Conservation (phyloP, 257 asterid species). For the Jacaranda mimosifolia region DNA sequence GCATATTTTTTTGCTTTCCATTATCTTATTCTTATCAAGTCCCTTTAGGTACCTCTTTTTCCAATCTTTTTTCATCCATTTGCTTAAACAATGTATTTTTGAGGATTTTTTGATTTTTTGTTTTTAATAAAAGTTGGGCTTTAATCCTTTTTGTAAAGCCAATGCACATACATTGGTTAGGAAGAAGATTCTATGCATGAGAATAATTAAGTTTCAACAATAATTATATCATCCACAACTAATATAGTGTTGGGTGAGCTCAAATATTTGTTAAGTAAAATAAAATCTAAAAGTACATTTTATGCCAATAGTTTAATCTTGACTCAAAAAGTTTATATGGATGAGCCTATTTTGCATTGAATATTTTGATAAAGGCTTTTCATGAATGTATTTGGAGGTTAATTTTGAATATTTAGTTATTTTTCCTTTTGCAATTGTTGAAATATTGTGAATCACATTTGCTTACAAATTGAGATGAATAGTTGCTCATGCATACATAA, state of each 20-base stretch:
- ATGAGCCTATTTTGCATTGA: no score
- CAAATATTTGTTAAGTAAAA: not conserved
- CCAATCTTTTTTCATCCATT: slow-evolving; percentile 26
- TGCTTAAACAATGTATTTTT: not conserved
- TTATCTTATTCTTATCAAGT: slow-evolving; percentile 1
- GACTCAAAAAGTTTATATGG: not conserved
- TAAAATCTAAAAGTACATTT: not conserved
- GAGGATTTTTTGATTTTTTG: not conserved
- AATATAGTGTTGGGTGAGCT: not conserved
- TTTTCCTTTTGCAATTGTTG: no score
- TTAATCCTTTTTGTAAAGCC: slow-evolving; percentile 29
- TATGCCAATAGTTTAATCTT: not conserved
- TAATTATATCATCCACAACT: not conserved
- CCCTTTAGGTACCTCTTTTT: not conserved
- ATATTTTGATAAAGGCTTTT: no score
- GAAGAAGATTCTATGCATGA: slow-evolving; percentile 14
- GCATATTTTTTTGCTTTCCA: slow-evolving; percentile 14
- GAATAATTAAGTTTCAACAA: slow-evolving; percentile 11
- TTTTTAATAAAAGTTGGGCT: slow-evolving; percentile 19
- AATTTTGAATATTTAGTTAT: no score
- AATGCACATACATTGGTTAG: slow-evolving; percentile 27
- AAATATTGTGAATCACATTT: no score
- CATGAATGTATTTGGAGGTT: no score
- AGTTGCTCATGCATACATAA: no score
- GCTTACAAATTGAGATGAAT: no score